phyloP scores from a whole-genome alignment of 208 protist species.

The Trypanosoma scelopori region DNA sequence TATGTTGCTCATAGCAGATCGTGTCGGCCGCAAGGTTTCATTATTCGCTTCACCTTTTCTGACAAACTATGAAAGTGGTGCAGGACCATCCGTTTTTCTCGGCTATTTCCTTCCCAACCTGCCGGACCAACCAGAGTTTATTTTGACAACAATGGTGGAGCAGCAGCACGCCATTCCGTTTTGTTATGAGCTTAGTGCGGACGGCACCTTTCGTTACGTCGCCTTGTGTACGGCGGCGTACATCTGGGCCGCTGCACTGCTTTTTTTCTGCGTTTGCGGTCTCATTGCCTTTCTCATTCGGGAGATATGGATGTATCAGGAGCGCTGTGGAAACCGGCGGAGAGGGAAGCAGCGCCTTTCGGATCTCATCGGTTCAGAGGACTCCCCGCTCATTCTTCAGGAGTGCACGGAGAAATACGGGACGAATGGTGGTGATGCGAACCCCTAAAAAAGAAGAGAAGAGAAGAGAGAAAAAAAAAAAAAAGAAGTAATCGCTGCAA shows the following conservation, averaged over 20 bases:
- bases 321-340: background rate
- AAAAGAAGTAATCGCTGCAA: background rate
- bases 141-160: conserved; percentile 71
- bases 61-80: conserved; percentile 29
- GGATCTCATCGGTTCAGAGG: conserved; percentile 1
- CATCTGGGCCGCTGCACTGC: conserved; percentile 58
- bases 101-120: conserved; percentile 69
- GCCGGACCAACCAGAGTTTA: conserved; percentile 86
- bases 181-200: conserved; percentile 78
- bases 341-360: background rate
- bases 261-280: conserved; percentile 35
- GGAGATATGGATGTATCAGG: background rate
- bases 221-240: conserved; percentile 77
- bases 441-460: background rate
- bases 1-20: conserved; percentile 76
- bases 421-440: background rate
- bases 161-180: conserved; percentile 80
- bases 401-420: background rate
- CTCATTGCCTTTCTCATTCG: conserved; percentile 15
- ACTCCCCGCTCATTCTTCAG: background rate
- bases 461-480: background rate
- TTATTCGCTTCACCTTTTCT: conserved; percentile 75
- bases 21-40: conserved; percentile 64
- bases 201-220: conserved; percentile 74
- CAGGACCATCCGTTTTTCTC: conserved; percentile 56